Evolutionary conservation across 768 basidiomycete species (phyloP).

Genomic region (Saitozyma sp.): DNA sequence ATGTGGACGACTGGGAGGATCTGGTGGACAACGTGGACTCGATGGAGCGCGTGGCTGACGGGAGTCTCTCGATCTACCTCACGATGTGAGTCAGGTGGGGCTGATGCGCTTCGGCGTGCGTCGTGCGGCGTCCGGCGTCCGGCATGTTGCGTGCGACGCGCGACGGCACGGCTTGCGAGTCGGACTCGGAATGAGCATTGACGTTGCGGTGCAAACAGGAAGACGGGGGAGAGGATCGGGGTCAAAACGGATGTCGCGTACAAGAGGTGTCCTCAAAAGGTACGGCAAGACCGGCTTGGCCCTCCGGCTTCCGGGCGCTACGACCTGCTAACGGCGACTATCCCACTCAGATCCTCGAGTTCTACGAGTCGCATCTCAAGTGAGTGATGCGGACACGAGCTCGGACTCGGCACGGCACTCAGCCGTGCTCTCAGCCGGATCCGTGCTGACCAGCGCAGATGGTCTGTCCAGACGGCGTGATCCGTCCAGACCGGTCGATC

Average conservation of each 20-base stretch:
- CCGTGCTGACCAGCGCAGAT: too few species aligned
- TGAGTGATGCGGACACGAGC: constrained; percentile 8
- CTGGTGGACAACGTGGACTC: constrained; percentile 40
- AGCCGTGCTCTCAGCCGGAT: too few species aligned
- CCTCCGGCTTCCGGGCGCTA: background rate
- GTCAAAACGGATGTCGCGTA: constrained; percentile 36
- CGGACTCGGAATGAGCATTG: background rate
- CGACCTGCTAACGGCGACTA: background rate
- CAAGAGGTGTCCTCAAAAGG: constrained; percentile 47
- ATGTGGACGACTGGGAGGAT: constrained; percentile 47
- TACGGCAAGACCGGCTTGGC: constrained; percentile 5
- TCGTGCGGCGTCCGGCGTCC: background rate
- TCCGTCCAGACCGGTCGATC: too few species aligned
- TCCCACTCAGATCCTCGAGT: constrained; percentile 39
- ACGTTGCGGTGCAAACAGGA: constrained; percentile 22
- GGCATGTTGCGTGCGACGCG: background rate
- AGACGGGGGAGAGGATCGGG: constrained; percentile 34
- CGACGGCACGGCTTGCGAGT: background rate
- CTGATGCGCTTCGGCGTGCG: background rate
- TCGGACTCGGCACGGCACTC: too few species aligned
- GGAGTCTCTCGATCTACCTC: constrained; percentile 38
- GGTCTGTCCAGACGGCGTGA: too few species aligned
- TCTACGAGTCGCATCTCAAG: constrained; percentile 51
- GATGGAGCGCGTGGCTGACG: constrained; percentile 35
- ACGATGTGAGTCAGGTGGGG: constrained; percentile 46